Conservation (phyloP, 2,329 filamentous ascomycete genomes). For the Botrytis fabae region DNA sequence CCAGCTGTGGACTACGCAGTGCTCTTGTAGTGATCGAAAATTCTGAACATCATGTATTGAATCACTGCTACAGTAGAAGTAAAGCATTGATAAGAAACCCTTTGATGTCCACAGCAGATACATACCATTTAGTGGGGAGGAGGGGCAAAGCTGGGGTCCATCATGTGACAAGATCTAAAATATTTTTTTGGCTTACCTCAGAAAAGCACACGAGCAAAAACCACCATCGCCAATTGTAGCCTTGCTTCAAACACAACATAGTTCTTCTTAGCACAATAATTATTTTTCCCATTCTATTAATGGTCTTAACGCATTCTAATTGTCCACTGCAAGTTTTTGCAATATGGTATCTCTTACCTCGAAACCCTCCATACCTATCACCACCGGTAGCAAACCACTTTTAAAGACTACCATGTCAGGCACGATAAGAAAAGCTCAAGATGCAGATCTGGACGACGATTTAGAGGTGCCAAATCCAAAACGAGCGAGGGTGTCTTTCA, state of each 20-base stretch:
- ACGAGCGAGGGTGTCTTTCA: constrained; percentile 39
- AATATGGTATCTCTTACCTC: constrained; percentile 19
- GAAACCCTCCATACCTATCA: constrained; percentile 11
- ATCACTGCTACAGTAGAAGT: not conserved
- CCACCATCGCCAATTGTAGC: not conserved
- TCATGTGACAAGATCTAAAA: constrained; percentile 20
- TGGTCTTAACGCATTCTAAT: constrained; percentile 1
- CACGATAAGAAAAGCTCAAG: constrained; percentile 36
- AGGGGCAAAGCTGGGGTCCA: constrained; percentile 3
- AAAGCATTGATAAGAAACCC: not conserved
- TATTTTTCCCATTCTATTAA: constrained; percentile 13
- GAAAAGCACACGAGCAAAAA: constrained; percentile 23
- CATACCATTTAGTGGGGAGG: not conserved
- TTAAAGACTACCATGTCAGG: constrained; percentile 36
- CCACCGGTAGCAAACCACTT: constrained; percentile 34
- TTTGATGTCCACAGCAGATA: not conserved
- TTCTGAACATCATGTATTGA: not conserved
- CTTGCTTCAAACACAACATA: constrained; percentile 3
- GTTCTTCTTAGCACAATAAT: not conserved
- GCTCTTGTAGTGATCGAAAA: not conserved
- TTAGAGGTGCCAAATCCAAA: constrained; percentile 36
- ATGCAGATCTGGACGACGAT: constrained; percentile 36
- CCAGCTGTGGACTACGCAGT: not conserved
- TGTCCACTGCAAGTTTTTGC: constrained; percentile 8
- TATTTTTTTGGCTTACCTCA: constrained; percentile 7